phyloP scores from a whole-genome alignment of 345 rosid genomes.

The Erucastrum elatum region DNA sequence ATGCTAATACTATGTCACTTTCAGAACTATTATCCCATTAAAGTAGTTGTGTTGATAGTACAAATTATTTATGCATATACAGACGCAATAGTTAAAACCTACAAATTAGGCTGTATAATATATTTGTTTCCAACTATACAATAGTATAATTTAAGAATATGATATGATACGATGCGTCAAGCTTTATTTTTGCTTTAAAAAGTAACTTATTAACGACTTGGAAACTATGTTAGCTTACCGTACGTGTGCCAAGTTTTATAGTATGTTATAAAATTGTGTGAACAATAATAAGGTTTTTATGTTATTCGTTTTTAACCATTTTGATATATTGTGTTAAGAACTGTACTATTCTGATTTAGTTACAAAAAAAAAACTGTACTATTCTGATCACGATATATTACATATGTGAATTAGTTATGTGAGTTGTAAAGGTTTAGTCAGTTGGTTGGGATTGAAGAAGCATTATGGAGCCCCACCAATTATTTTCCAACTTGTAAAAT shows the following conservation, averaged over 20 bases:
- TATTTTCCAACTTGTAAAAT: constrained; percentile 1
- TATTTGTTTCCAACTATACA: neutral
- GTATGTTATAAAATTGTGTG: neutral
- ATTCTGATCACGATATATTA: neutral
- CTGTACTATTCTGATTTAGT: no score
- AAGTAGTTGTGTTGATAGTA: constrained; percentile 22
- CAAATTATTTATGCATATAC: neutral
- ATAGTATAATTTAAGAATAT: neutral
- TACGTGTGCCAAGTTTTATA: constrained; percentile 21
- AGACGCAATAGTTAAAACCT: neutral
- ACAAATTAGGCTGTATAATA: neutral
- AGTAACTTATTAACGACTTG: neutral
- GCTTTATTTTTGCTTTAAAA: neutral
- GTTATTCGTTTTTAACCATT: neutral
- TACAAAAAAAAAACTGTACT: no score
- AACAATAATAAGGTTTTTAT: constrained; percentile 10
- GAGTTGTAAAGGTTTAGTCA: neutral
- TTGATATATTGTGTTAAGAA: constrained; percentile 2
- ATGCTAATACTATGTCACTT: constrained; percentile 5
- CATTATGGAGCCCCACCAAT: constrained; percentile 29
- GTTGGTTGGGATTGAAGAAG: constrained; percentile 22
- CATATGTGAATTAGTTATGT: neutral
- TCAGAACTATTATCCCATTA: constrained; percentile 24
- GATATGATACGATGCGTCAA: neutral
- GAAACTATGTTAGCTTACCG: constrained; percentile 10